These are phyloP conservation scores for Protea cynaroides DNA, from an alignment of 164 flowering plant species.

Conservation along the genomic window DNA sequence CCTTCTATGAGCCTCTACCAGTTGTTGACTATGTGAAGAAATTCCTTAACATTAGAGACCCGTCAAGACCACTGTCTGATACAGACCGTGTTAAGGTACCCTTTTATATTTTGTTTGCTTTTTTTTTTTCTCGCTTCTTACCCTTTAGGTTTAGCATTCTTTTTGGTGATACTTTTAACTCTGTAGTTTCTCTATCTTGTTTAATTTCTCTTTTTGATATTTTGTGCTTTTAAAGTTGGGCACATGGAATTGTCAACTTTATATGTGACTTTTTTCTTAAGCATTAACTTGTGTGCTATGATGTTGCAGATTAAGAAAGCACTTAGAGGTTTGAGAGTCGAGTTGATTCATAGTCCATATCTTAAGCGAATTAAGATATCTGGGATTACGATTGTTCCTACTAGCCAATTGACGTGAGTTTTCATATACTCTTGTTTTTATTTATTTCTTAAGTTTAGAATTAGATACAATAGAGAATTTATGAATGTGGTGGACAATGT, in stretches of 20 bases:
- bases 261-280: no score
- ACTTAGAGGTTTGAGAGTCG: slow-evolving; percentile 36
- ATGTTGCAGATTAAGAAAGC: slow-evolving; percentile 27
- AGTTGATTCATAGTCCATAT: slow-evolving; percentile 13
- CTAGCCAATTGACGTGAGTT: slow-evolving; percentile 22
- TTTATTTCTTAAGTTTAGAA: neutral
- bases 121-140: neutral
- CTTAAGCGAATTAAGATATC: slow-evolving; percentile 14
- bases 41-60: slow-evolving; percentile 25
- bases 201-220: neutral
- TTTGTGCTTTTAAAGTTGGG: no score
- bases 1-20: slow-evolving; percentile 56
- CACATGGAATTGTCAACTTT: no score
- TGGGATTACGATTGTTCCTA: slow-evolving; percentile 20
- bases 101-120: neutral
- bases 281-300: neutral
- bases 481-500: neutral
- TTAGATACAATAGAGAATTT: neutral
- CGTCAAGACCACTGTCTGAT: slow-evolving; percentile 41
- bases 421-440: neutral
- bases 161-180: no score
- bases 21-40: slow-evolving; percentile 43
- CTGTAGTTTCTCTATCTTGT: neutral
- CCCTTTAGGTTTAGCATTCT: no score
- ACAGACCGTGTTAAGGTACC: slow-evolving; percentile 53